These are phyloP conservation scores for Plasmodium fragile DNA, from an alignment of 169 alveolate genomes.

Conservation along the genomic window DNA sequence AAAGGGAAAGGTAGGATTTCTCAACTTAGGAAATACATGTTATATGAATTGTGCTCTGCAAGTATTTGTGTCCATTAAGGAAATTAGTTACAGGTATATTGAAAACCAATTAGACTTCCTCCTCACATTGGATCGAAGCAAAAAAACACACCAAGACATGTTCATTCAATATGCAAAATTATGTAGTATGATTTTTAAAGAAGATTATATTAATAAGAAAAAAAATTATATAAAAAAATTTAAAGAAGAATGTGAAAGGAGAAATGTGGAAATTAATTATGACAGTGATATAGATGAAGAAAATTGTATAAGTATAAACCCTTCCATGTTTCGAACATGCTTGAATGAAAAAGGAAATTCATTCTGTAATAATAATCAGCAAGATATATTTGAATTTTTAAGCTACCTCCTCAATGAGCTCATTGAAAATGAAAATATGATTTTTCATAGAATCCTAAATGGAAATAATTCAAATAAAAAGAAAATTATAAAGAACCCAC, in stretches of 20 bases:
- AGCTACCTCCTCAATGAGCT: constrained; percentile 30
- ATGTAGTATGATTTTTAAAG: constrained; percentile 34
- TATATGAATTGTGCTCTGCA: constrained; percentile 89
- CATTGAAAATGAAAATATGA: constrained; percentile 45
- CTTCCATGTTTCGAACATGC: constrained; percentile 61
- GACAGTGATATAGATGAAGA: constrained; percentile 73
- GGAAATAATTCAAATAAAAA: neutral
- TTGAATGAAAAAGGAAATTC: constrained; percentile 31
- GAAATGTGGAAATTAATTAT: constrained; percentile 24
- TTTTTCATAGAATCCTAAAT: constrained; percentile 24
- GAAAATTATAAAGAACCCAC: constrained; percentile 5
- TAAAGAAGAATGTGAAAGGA: constrained; percentile 27
- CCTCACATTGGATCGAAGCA: neutral
- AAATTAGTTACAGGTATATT: constrained; percentile 32
- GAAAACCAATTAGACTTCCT: constrained; percentile 13
- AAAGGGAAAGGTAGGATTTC: constrained; percentile 84
- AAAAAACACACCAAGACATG: constrained; percentile 39
- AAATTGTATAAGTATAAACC: constrained; percentile 42
- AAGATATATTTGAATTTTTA: constrained; percentile 55
- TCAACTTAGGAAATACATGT: constrained; percentile 90
- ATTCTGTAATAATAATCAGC: constrained; percentile 53
- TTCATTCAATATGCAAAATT: constrained; percentile 45
- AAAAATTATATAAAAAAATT: constrained; percentile 47
- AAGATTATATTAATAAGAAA: constrained; percentile 41
- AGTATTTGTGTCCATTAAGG: constrained; percentile 73